Percentiles rank a stretch among this genome's conserved stretches.
Evolutionary conservation across 495 filamentous ascomycete genomes (phyloP).

Genomic region (Trichoderma asperelloides): DNA sequence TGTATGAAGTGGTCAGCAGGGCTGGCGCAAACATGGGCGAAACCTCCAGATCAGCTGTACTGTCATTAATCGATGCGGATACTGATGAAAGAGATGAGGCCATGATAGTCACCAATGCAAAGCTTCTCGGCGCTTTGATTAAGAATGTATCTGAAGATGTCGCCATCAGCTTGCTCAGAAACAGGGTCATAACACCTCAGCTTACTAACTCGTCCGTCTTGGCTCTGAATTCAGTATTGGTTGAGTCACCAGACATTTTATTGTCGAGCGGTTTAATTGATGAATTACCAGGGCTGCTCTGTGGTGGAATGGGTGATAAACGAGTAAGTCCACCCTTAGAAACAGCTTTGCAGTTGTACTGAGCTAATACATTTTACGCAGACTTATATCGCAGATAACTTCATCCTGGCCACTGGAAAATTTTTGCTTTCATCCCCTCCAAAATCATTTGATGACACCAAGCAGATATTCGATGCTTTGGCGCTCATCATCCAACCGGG

Average conservation of each 20-base stretch:
- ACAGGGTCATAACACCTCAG: conserved; percentile 63
- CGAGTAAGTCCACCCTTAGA: conserved; percentile 43
- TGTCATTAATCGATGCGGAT: conserved; percentile 81
- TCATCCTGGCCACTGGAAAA: conserved; percentile 90
- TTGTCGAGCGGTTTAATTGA: conserved; percentile 53
- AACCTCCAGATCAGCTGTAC: conserved; percentile 66
- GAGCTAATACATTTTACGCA: conserved; percentile 24
- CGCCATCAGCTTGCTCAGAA: conserved; percentile 64
- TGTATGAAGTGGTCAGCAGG: conserved; percentile 94
- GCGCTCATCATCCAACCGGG: conserved; percentile 67
- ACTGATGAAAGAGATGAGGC: conserved; percentile 60
- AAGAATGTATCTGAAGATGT: conserved; percentile 65
- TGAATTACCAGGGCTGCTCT: conserved; percentile 66
- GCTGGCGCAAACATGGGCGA: conserved; percentile 93
- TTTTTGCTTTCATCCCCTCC: conserved; percentile 61
- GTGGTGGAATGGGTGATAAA: conserved; percentile 67
- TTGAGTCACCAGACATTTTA: conserved; percentile 64
- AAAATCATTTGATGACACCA: conserved; percentile 61
- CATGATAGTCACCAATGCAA: conserved; percentile 82
- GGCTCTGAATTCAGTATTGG: conserved; percentile 77
- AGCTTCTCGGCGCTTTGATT: conserved; percentile 78
- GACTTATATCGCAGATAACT: conserved; percentile 81
- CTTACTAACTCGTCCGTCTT: conserved; percentile 61
- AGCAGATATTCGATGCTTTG: conserved; percentile 69
- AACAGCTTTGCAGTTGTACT: neutral